Conservation (phyloP, 2,329 filamentous ascomycete species). For the Trichoderma endophyticum region DNA sequence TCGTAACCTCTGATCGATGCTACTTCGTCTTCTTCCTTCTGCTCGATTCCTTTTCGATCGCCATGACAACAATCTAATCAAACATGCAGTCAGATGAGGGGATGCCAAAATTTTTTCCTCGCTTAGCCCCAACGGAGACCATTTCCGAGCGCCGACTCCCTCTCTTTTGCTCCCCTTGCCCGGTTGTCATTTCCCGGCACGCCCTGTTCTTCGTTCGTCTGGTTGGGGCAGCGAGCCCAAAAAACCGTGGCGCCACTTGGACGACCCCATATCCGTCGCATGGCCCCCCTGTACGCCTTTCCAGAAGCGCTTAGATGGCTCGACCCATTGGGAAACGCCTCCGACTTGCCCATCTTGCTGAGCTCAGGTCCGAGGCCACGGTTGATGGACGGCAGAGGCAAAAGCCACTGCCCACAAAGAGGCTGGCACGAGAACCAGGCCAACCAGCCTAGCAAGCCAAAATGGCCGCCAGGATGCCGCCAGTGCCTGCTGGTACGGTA, state of each 20-base stretch:
- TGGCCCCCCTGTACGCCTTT: conserved; percentile 16
- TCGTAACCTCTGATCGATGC: neutral
- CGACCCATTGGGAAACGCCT: conserved; percentile 16
- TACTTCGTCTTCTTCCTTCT: neutral
- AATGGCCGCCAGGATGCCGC: conserved; percentile 10
- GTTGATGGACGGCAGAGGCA: conserved; percentile 1
- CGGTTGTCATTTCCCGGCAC: conserved; percentile 12
- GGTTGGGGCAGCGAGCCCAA: conserved; percentile 15
- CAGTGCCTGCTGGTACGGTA: neutral
- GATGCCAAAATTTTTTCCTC: conserved; percentile 5
- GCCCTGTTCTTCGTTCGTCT: conserved; percentile 10
- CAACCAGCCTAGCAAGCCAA: neutral
- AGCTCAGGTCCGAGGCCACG: conserved; percentile 15
- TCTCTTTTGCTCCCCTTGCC: conserved; percentile 3
- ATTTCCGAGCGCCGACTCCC: conserved; percentile 12
- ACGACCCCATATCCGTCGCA: conserved; percentile 18
- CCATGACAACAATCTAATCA: neutral
- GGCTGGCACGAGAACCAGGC: neutral
- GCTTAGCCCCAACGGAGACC: conserved; percentile 17
- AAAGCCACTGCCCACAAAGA: conserved; percentile 1
- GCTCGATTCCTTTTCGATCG: neutral
- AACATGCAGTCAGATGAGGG: conserved; percentile 11
- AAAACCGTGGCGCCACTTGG: conserved; percentile 18
- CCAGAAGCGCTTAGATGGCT: conserved; percentile 6
- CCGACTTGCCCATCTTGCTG: conserved; percentile 16